Percentiles rank a stretch among this genome's conserved stretches.
phyloP scores from a whole-genome alignment of 2,329 filamentous ascomycete species.

The Neofusicoccum sp. region DNA sequence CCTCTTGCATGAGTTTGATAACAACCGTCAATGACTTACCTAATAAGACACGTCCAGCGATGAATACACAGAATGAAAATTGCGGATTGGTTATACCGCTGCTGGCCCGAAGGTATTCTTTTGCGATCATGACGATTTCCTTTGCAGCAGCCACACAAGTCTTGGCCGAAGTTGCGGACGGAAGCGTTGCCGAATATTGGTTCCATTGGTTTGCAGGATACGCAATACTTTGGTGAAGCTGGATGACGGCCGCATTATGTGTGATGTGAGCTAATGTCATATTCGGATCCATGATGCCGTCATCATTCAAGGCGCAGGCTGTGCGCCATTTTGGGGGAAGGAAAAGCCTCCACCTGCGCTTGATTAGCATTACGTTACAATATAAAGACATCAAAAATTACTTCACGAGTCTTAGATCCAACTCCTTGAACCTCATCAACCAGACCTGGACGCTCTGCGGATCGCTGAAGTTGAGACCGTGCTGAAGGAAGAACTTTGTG shows the following conservation, averaged over 20 bases:
- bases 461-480: conserved; percentile 34
- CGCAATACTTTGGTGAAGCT: conserved; percentile 33
- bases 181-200: conserved; percentile 26
- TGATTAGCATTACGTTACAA: neutral
- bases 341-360: conserved; percentile 32
- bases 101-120: conserved; percentile 30
- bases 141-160: conserved; percentile 31
- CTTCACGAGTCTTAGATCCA: conserved; percentile 36
- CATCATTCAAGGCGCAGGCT: conserved; percentile 40
- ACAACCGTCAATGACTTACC: neutral
- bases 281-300: conserved; percentile 37
- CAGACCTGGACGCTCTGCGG: conserved; percentile 35
- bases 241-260: conserved; percentile 32
- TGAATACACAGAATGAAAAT: conserved; percentile 35
- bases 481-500: conserved; percentile 40
- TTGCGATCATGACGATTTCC: conserved; percentile 31
- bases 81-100: conserved; percentile 36
- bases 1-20: neutral
- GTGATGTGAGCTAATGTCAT: conserved; percentile 34
- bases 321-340: conserved; percentile 31
- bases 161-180: conserved; percentile 28
- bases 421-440: conserved; percentile 37
- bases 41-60: conserved; percentile 35
- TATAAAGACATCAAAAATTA: conserved; percentile 21
- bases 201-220: conserved; percentile 37